phyloP scores from a whole-genome alignment of 2,329 filamentous ascomycete genomes.

The Pyrenochaeta sp. region DNA sequence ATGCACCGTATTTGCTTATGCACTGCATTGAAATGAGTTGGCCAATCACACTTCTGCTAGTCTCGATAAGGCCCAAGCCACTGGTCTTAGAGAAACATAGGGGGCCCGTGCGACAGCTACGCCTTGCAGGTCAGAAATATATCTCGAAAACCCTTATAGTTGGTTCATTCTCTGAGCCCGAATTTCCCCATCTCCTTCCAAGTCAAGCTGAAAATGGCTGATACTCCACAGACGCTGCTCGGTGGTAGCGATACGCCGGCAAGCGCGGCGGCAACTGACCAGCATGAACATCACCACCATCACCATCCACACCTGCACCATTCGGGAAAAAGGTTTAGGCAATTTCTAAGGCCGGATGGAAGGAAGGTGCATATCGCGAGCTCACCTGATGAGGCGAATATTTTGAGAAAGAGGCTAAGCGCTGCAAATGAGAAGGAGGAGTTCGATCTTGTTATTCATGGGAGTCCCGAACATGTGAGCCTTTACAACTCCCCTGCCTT shows the following conservation, averaged over 20 bases:
- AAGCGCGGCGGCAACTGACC: not conserved
- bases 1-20: constrained; percentile 15
- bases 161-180: no score
- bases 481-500: not conserved
- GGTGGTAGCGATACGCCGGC: constrained; percentile 9
- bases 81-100: not conserved
- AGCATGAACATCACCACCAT: constrained; percentile 12
- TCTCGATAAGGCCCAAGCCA: constrained; percentile 9
- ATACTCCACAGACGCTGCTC: constrained; percentile 10
- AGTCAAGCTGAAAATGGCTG: constrained; percentile 7
- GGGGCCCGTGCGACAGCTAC: not conserved
- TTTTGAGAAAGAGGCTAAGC: constrained; percentile 56
- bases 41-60: constrained; percentile 8
- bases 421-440: constrained; percentile 48
- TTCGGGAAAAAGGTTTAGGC: constrained; percentile 55
- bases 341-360: constrained; percentile 65
- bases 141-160: not conserved
- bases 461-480: constrained; percentile 59
- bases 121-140: not conserved
- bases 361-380: constrained; percentile 65
- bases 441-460: constrained; percentile 67
- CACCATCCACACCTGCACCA: constrained; percentile 38
- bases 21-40: constrained; percentile 4
- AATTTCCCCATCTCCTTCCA: not conserved
- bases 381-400: constrained; percentile 63